Conservation (phyloP, 2,329 filamentous ascomycete species). For the Colletotrichum musicola region DNA sequence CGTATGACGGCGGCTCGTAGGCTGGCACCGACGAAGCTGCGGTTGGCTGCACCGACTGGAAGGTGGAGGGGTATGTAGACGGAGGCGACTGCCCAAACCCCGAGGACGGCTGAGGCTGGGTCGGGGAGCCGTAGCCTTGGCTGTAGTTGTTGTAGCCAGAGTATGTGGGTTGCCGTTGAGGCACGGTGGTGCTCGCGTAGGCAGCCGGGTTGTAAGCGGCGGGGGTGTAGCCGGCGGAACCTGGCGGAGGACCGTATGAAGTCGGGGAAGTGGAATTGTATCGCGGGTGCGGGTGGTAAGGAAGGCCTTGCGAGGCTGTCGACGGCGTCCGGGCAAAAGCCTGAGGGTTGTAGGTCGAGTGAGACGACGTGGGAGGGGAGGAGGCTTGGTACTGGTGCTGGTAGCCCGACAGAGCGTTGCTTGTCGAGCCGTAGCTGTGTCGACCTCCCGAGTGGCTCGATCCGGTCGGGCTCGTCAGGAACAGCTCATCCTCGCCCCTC, state of each 20-base stretch:
- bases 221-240: constrained; percentile 59
- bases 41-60: constrained; percentile 44
- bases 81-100: constrained; percentile 54
- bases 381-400: constrained; percentile 64
- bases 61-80: constrained; percentile 46
- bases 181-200: constrained; percentile 62
- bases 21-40: constrained; percentile 45
- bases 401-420: constrained; percentile 63
- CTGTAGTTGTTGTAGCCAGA: constrained; percentile 61
- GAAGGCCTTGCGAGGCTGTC: constrained; percentile 65
- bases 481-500: constrained; percentile 71
- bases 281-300: constrained; percentile 62
- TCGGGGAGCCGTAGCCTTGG: constrained; percentile 55
- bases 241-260: constrained; percentile 51
- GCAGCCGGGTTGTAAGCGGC: constrained; percentile 71
- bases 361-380: constrained; percentile 59
- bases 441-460: constrained; percentile 45
- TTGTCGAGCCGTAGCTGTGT: constrained; percentile 57
- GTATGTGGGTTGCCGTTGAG: constrained; percentile 66
- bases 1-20: constrained; percentile 53
- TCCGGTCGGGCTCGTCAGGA: constrained; percentile 65
- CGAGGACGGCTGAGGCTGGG: constrained; percentile 50
- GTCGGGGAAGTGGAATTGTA: constrained; percentile 53
- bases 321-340: constrained; percentile 70
- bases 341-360: constrained; percentile 78